Base-by-base conservation (phyloP, 768 basidiomycete genomes). In the Leccinellum luteum region DNA sequence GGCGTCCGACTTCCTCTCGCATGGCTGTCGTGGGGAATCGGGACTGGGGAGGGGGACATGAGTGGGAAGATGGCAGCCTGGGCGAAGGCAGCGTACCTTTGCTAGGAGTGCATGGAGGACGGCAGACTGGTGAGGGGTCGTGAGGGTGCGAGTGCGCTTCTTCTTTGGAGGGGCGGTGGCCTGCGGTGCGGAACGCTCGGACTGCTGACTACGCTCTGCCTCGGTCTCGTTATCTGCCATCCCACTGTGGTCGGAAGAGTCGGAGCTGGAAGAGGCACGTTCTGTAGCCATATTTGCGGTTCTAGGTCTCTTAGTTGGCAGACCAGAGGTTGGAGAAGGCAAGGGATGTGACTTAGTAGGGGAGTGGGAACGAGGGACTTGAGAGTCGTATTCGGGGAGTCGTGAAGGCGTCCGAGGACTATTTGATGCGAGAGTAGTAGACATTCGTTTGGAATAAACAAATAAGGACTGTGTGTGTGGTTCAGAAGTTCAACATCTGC, bases 61-160 rank as follows among this genome's bases (percentile, higher is more conserved):
- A 56, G 51, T 6, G 17, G 19, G 43, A 44, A 28, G 38, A 30
- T 34, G 21, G 9, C 34, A 31, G 21, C 5, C 12, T 14, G 3
- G 3, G 4, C n/a, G 38, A 30, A 52, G 23, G 52, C 8, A 21
- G 8, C 72, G 63, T 74, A 92, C 92, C 85, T 92, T 86, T 31
- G 89, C 88, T n/a, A 94, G 81, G 48, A 94, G 80, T 5, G 88
- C 87, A 64, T 92, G 90, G 19, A 94, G 78, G n/a, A 92, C 91
- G 13, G 89, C 87, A 54, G 92, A 86, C 69, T 94, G 92, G 66
- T 93, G 89, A 8, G 92, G 90, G 9, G 92, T 94, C 41, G 92
- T 94, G 55, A 94, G 76, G 30, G 92, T 94, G 55, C 92, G 81
- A 66, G 90, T 92, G 73, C 90, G 90, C 79, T 90, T 90, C 60